Conservation (phyloP, 2,329 filamentous ascomycete species). For the Gnomoniopsis sp. region DNA sequence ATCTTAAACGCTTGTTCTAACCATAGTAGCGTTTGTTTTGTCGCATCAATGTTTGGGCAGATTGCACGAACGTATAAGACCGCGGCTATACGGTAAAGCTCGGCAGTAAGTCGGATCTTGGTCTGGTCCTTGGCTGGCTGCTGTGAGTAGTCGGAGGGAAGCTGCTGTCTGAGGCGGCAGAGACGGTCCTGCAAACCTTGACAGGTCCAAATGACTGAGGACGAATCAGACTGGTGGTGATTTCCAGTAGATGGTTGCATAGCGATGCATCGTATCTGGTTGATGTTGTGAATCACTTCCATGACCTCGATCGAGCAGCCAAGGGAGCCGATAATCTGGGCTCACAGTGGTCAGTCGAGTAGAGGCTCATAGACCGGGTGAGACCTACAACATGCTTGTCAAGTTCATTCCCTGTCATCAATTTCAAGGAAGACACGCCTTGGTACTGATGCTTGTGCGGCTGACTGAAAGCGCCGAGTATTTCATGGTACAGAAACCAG, state of each 20-base stretch:
- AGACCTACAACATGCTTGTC: slow-evolving; percentile 29
- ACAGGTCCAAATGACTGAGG: slow-evolving; percentile 26
- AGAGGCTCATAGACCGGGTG: neutral
- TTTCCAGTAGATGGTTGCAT: neutral
- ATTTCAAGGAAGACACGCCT: slow-evolving; percentile 26
- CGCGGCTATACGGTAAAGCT: slow-evolving; percentile 48
- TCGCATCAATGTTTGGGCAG: slow-evolving; percentile 22
- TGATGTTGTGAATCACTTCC: slow-evolving; percentile 39
- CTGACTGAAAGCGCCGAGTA: slow-evolving; percentile 41
- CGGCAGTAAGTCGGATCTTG: slow-evolving; percentile 39
- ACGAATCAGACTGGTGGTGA: neutral
- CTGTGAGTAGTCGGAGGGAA: slow-evolving; percentile 26
- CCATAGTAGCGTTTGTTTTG: slow-evolving; percentile 26
- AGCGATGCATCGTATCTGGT: slow-evolving; percentile 28
- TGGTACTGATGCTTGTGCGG: slow-evolving; percentile 23
- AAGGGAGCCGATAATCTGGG: slow-evolving; percentile 43
- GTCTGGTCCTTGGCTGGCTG: slow-evolving; percentile 20
- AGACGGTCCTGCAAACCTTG: slow-evolving; percentile 25
- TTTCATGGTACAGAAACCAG: slow-evolving; percentile 46
- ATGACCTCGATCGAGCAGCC: slow-evolving; percentile 46
- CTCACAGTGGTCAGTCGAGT: neutral
- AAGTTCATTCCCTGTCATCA: slow-evolving; percentile 27
- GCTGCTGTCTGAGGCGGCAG: slow-evolving; percentile 24
- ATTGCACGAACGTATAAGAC: slow-evolving; percentile 26
- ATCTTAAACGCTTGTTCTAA: slow-evolving; percentile 34